These are phyloP conservation scores for Backusella sp. DNA, from an alignment of 192 early-diverging fungal genomes.

Conservation along the genomic window DNA sequence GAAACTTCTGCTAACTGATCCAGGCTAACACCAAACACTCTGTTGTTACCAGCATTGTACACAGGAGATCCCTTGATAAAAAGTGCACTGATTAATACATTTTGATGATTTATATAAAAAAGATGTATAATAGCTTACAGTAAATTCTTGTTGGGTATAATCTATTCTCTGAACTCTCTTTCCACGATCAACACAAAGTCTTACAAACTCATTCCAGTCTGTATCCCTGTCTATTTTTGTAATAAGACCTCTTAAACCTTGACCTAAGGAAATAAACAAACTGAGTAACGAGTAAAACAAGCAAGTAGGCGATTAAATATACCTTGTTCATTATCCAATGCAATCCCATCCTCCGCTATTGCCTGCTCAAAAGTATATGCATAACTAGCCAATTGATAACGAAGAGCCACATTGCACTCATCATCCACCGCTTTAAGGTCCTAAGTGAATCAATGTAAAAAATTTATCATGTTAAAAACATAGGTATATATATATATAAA, in stretches of 20 bases:
- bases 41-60: slow-evolving; percentile 5
- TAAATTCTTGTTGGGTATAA: slow-evolving; percentile 42
- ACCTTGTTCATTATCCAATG: slow-evolving; percentile 50
- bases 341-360: slow-evolving; percentile 68
- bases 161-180: slow-evolving; percentile 32
- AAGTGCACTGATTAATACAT: background rate
- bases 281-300: background rate
- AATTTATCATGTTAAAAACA: slow-evolving; percentile 18
- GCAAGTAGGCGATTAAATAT: background rate
- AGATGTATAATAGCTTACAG: slow-evolving; percentile 30
- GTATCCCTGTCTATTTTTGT: slow-evolving; percentile 63
- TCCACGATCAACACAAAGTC: slow-evolving; percentile 34
- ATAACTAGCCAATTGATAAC: slow-evolving; percentile 78
- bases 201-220: slow-evolving; percentile 56
- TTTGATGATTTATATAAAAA: background rate
- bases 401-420: slow-evolving; percentile 79
- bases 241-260: slow-evolving; percentile 42
- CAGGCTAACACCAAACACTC: slow-evolving; percentile 51
- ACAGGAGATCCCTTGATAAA: background rate
- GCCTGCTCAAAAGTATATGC: slow-evolving; percentile 77
- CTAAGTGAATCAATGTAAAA: background rate
- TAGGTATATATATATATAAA: background rate
- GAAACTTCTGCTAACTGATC: slow-evolving; percentile 69
- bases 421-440: slow-evolving; percentile 75
- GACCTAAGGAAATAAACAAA: slow-evolving; percentile 14